phyloP scores from a whole-genome alignment of 2,329 filamentous ascomycete genomes.

The Trichoderma pleuroti region DNA sequence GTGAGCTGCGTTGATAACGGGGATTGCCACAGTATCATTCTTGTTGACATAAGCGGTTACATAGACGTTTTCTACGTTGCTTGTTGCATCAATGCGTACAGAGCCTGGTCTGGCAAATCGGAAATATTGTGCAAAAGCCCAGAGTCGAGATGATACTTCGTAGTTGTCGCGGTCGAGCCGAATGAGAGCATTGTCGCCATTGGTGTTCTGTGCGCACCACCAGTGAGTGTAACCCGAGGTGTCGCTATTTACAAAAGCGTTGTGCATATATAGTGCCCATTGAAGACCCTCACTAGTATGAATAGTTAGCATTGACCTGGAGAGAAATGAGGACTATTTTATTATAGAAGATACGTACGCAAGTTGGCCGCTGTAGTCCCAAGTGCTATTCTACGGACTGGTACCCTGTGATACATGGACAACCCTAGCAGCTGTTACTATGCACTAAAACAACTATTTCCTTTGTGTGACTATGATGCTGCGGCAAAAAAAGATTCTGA shows the following conservation, averaged over 20 bases:
- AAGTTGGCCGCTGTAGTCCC: slow-evolving; percentile 14
- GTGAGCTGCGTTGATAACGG: slow-evolving; percentile 13
- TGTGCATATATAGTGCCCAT: slow-evolving; percentile 13
- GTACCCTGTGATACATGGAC: background rate
- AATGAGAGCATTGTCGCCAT: slow-evolving; percentile 13
- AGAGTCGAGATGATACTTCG: slow-evolving; percentile 9
- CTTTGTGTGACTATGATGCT: background rate
- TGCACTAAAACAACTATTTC: background rate
- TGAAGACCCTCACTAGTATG: background rate
- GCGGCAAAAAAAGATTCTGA: background rate
- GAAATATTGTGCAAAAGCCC: slow-evolving; percentile 12
- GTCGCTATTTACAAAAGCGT: slow-evolving; percentile 9
- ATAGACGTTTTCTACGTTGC: slow-evolving; percentile 8
- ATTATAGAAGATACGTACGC: background rate
- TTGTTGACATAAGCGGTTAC: slow-evolving; percentile 7
- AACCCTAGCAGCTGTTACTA: background rate
- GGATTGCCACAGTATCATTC: slow-evolving; percentile 6
- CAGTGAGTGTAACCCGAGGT: slow-evolving; percentile 10
- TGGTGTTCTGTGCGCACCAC: slow-evolving; percentile 10
- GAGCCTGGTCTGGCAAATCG: slow-evolving; percentile 8
- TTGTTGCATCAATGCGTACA: slow-evolving; percentile 6
- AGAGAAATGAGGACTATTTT: background rate
- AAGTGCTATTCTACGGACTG: slow-evolving; percentile 10
- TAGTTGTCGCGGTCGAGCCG: slow-evolving; percentile 1
- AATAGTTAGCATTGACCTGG: background rate